A percentile compares a stretch with the other conserved stretches of the same genome.
These are phyloP conservation scores for Alternaria sp. DNA, from an alignment of 2,329 filamentous ascomycete species.

Conservation along the genomic window DNA sequence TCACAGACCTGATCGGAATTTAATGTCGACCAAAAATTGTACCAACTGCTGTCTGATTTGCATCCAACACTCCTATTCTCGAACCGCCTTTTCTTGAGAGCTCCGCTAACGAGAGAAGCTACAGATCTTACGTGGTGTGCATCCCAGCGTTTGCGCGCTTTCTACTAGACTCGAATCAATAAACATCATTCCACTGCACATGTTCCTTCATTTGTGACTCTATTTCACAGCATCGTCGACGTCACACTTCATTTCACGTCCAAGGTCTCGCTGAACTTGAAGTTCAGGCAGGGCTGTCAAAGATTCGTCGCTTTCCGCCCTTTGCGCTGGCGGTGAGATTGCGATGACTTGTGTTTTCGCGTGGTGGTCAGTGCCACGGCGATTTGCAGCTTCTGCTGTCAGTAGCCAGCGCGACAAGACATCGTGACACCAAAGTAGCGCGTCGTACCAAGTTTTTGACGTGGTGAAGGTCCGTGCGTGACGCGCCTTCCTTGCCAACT, in stretches of 20 bases:
- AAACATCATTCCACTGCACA: not conserved
- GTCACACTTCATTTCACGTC: not conserved
- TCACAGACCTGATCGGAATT: conserved; percentile 88
- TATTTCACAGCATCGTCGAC: not conserved
- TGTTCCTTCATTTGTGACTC: not conserved
- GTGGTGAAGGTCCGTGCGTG: conserved; percentile 14
- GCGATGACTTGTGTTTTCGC: not conserved
- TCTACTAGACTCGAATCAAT: not conserved
- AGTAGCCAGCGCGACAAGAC: not conserved
- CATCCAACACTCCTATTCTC: not conserved
- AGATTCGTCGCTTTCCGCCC: not conserved
- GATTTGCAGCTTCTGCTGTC: not conserved
- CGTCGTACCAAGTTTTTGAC: not conserved
- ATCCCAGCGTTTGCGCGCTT: not conserved
- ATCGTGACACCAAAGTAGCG: not conserved
- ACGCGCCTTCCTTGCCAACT: not conserved
- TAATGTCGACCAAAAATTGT: conserved; percentile 73
- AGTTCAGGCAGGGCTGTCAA: not conserved
- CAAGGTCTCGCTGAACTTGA: not conserved
- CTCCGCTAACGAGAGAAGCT: conserved; percentile 10
- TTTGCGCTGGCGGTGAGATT: conserved; percentile 3
- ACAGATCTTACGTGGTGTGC: not conserved
- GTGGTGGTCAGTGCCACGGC: not conserved
- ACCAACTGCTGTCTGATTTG: conserved; percentile 81
- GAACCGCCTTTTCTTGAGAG: not conserved